Evolutionary conservation across 1,284 basidiomycete species (phyloP).

Genomic region (Sphagnurus paluster): DNA sequence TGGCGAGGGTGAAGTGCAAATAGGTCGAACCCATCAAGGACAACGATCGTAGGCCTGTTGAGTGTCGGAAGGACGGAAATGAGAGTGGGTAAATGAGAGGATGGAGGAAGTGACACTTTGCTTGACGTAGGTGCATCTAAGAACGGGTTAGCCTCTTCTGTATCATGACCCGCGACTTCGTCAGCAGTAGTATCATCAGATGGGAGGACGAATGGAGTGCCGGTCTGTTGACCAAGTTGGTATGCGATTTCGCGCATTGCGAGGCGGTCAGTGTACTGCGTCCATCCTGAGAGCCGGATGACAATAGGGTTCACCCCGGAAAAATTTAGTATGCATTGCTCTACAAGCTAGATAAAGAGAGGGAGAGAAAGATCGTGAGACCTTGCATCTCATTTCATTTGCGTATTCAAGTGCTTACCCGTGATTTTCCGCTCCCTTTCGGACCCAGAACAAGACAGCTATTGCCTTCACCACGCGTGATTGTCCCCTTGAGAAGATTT

Average conservation of each 20-base stretch:
- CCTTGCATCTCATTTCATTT: not conserved
- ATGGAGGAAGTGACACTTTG: constrained; percentile 51
- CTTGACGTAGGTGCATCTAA: constrained; percentile 27
- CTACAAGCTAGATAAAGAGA: constrained; percentile 47
- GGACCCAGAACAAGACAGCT: constrained; percentile 86
- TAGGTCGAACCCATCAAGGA: constrained; percentile 90
- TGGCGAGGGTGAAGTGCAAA: constrained; percentile 89
- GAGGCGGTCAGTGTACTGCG: constrained; percentile 81
- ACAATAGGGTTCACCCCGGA: constrained; percentile 56
- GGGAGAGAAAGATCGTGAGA: not conserved
- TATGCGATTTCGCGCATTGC: constrained; percentile 93
- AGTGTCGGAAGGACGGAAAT: constrained; percentile 78
- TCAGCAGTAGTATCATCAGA: constrained; percentile 27
- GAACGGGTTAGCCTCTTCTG: constrained; percentile 40
- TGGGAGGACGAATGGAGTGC: constrained; percentile 45
- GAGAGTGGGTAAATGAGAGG: constrained; percentile 78
- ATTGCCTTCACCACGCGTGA: constrained; percentile 83
- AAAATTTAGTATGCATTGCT: constrained; percentile 50
- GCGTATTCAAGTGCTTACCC: constrained; percentile 46
- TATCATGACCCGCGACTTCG: too few relatives aligned
- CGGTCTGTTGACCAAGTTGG: constrained; percentile 75
- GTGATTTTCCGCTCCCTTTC: constrained; percentile 81
- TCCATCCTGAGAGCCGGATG: constrained; percentile 82
- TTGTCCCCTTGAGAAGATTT: constrained; percentile 70
- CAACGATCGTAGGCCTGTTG: constrained; percentile 75